phyloP scores from a whole-genome alignment of 768 basidiomycete genomes.

The Suillus placidus region DNA sequence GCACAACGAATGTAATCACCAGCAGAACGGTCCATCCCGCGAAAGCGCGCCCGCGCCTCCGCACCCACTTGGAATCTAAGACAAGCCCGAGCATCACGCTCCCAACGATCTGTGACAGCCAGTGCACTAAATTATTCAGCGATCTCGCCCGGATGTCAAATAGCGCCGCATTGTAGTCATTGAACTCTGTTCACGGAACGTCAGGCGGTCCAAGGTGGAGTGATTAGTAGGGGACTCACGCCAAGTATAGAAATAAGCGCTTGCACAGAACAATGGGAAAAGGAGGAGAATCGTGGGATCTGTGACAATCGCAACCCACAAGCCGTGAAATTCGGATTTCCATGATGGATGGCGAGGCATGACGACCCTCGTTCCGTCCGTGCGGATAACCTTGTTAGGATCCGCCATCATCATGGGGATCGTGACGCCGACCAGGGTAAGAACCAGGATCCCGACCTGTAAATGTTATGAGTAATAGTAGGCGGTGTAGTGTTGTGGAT shows the following conservation, averaged over 20 bases:
- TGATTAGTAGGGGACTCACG: conserved; percentile 43
- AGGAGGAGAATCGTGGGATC: conserved; percentile 73
- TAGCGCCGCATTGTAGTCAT: conserved; percentile 71
- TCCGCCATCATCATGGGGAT: conserved; percentile 74
- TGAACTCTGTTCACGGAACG: conserved; percentile 56
- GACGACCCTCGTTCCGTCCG: conserved; percentile 72
- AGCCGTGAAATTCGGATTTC: conserved; percentile 68
- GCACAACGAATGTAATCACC: conserved; percentile 63
- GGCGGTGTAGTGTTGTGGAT: conserved; percentile 3
- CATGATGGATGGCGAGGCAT: conserved; percentile 69
- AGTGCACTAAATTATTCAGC: conserved; percentile 81
- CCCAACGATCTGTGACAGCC: conserved; percentile 75
- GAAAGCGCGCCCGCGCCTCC: conserved; percentile 68
- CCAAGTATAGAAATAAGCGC: conserved; percentile 85
- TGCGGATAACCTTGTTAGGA: conserved; percentile 71
- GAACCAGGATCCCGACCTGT: conserved; percentile 53
- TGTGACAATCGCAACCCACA: conserved; percentile 63
- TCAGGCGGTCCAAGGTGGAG: background rate
- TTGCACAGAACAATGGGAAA: conserved; percentile 82
- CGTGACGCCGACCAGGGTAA: conserved; percentile 64
- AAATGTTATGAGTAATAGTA: conserved; percentile 46
- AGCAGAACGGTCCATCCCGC: conserved; percentile 64
- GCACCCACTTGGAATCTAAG: conserved; percentile 56
- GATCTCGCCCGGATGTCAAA: conserved; percentile 78
- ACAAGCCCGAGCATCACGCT: conserved; percentile 67